These are phyloP conservation scores for Clathrus columnatus DNA, from an alignment of 768 basidiomycete genomes.

Conservation along the genomic window DNA sequence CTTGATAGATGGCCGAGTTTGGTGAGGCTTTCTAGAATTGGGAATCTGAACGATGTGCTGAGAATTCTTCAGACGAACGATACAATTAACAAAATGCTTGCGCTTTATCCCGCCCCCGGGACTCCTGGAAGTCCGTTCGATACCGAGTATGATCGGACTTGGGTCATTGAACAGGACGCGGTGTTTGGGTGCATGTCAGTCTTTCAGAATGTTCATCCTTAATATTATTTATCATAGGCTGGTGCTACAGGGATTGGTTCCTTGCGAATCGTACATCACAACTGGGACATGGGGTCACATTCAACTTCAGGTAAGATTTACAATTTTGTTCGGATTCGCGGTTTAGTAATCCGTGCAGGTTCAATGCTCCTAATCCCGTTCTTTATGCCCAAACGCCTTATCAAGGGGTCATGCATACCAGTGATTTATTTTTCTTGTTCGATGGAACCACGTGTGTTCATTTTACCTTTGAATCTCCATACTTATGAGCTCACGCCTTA, in stretches of 20 bases:
- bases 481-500: not conserved
- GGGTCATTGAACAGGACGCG: slow-evolving; percentile 33
- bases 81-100: slow-evolving; percentile 27
- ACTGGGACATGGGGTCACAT: slow-evolving; percentile 26
- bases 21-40: not conserved
- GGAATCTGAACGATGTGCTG: no score
- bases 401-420: slow-evolving; percentile 34
- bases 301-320: slow-evolving; percentile 25
- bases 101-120: slow-evolving; percentile 30
- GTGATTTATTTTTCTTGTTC: slow-evolving; percentile 36
- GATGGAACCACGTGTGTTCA: slow-evolving; percentile 22
- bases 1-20: slow-evolving; percentile 12
- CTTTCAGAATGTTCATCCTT: not conserved
- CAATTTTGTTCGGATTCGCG: not conserved
- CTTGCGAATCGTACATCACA: slow-evolving; percentile 25
- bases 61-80: slow-evolving; percentile 23
- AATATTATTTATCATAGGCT: no score
- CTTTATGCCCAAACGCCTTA: slow-evolving; percentile 28
- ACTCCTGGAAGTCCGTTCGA: slow-evolving; percentile 28
- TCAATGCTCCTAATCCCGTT: slow-evolving; percentile 37
- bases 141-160: slow-evolving; percentile 33
- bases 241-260: slow-evolving; percentile 35
- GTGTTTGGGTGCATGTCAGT: slow-evolving; percentile 37
- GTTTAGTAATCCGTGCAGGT: slow-evolving; percentile 18
- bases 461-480: no score